These are phyloP conservation scores for Cordyceps militaris DNA, from an alignment of 2,329 filamentous ascomycete species.

Conservation along the genomic window DNA sequence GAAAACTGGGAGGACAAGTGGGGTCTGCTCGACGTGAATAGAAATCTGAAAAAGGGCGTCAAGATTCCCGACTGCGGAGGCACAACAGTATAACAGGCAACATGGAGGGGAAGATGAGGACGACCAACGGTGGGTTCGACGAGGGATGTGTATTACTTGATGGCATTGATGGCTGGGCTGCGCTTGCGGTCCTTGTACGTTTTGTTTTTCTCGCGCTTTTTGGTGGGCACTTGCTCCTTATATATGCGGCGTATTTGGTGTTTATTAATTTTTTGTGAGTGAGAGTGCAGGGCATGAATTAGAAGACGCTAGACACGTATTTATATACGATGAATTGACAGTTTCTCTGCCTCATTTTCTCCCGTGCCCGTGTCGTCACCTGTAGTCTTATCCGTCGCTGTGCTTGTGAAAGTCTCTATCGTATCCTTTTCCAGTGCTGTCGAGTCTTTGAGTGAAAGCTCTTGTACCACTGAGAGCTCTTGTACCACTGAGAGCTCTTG, in stretches of 20 bases:
- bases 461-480: too few relatives aligned
- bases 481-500: too few relatives aligned
- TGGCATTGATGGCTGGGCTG: neutral
- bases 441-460: neutral
- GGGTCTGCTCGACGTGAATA: constrained; percentile 81
- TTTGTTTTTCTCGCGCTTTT: neutral
- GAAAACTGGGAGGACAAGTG: constrained; percentile 92
- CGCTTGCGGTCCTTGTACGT: neutral
- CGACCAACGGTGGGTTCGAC: neutral
- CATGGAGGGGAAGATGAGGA: too few relatives aligned
- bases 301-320: constrained; percentile 8
- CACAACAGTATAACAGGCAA: constrained; percentile 46
- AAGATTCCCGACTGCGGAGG: constrained; percentile 83
- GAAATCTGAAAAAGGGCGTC: constrained; percentile 76
- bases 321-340: constrained; percentile 1
- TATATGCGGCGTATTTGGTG: neutral
- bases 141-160: neutral
- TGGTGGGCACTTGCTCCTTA: neutral
- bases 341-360: constrained; percentile 2
- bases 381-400: too few relatives aligned
- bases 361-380: neutral
- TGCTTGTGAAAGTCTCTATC: too few relatives aligned
- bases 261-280: neutral
- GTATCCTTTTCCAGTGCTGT: neutral
- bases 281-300: constrained; percentile 1